Conservation (phyloP, 2,329 filamentous ascomycete species). For the Beauveria australis region DNA sequence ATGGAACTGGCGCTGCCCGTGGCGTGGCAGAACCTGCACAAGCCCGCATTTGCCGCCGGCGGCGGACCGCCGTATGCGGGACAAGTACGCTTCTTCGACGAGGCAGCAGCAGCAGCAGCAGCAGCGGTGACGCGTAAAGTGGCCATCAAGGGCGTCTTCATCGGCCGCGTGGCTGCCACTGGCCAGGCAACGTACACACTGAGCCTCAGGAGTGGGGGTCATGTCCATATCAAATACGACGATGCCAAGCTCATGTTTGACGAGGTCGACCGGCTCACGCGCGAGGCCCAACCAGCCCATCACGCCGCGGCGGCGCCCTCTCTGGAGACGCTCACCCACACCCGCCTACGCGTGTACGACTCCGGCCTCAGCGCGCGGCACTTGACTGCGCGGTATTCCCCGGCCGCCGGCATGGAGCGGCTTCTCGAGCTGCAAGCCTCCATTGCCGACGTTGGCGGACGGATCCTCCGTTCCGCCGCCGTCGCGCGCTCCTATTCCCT, state of each 20-base stretch:
- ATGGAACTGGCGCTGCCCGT: constrained; percentile 20
- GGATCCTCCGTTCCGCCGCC: constrained; percentile 13
- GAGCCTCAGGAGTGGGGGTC: background rate
- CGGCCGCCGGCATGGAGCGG: background rate
- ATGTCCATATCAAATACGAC: constrained; percentile 16
- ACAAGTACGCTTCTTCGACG: constrained; percentile 4
- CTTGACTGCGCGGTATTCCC: background rate
- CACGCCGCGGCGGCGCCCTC: background rate
- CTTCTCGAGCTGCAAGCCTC: background rate
- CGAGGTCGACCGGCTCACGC: constrained; percentile 18
- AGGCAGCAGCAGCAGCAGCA: background rate
- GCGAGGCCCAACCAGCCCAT: background rate
- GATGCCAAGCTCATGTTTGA: constrained; percentile 18
- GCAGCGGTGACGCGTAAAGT: background rate
- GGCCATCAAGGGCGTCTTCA: background rate
- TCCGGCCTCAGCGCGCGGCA: constrained; percentile 14
- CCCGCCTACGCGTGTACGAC: constrained; percentile 15
- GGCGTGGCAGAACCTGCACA: constrained; percentile 17
- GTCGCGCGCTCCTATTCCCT: constrained; percentile 12
- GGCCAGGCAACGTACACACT: background rate
- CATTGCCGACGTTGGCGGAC: constrained; percentile 11
- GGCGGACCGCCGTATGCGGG: background rate
- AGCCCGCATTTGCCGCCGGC: constrained; percentile 19
- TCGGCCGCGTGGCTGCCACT: background rate
- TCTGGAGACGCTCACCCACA: background rate